Conservation (phyloP, 108 stramenopile species). For the Tribonema minus region DNA sequence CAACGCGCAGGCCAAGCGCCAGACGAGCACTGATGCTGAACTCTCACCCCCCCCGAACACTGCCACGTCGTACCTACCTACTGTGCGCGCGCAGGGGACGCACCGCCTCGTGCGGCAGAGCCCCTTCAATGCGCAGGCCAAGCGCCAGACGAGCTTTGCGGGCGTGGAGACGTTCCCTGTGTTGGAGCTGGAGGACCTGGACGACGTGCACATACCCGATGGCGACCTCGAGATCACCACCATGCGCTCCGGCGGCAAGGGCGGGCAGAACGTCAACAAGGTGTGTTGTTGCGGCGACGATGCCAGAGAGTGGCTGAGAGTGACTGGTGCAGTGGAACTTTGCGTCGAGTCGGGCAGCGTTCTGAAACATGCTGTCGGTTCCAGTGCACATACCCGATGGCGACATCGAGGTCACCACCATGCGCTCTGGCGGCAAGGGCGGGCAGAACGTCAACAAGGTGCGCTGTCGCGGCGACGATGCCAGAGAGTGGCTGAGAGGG, state of each 20-base stretch:
- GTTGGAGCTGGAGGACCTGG: constrained; percentile 61
- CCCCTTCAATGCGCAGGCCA: constrained; percentile 88
- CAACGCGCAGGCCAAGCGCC: constrained; percentile 87
- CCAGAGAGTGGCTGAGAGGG: too few species aligned
- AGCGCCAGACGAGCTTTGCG: constrained; percentile 93
- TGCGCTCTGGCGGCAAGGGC: constrained; percentile 46
- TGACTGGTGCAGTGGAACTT: too few species aligned
- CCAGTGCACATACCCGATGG: constrained; percentile 24
- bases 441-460: constrained; percentile 58
- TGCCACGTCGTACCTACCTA: too few species aligned
- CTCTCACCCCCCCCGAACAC: too few species aligned
- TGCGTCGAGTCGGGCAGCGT: too few species aligned
- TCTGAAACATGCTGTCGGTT: too few species aligned
- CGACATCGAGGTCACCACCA: constrained; percentile 53
- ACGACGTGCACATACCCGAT: constrained; percentile 26
- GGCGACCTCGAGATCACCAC: constrained; percentile 53
- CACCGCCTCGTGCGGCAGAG: constrained; percentile 82
- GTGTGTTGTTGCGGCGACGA: too few species aligned
- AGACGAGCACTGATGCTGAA: constrained; percentile 95
- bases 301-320: too few species aligned
- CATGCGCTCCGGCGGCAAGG: constrained; percentile 44
- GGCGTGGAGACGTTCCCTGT: constrained; percentile 84
- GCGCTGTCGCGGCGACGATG: too few species aligned
- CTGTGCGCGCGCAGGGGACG: constrained; percentile 67
- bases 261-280: constrained; percentile 58